These are phyloP conservation scores for Singerocomus inundabilis DNA, from an alignment of 1,284 basidiomycete genomes.

Conservation along the genomic window DNA sequence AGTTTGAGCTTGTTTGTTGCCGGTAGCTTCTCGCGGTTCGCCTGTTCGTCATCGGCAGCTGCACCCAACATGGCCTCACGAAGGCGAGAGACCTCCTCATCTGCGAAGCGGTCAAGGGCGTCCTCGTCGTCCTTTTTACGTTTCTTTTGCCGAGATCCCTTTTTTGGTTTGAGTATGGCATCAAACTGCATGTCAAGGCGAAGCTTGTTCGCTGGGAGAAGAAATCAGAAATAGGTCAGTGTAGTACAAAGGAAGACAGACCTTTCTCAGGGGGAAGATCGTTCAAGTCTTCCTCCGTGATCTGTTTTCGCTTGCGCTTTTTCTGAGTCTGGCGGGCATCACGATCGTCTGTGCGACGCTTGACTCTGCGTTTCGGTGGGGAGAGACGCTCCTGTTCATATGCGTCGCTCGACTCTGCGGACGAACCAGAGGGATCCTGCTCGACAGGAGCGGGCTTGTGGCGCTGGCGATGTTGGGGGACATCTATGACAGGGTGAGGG, in stretches of 20 bases:
- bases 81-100: slow-evolving; percentile 86
- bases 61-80: slow-evolving; percentile 86
- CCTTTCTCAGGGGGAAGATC: slow-evolving; percentile 73
- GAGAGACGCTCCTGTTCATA: slow-evolving; percentile 54
- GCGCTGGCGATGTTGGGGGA: slow-evolving; percentile 36
- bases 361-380: slow-evolving; percentile 28
- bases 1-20: slow-evolving; percentile 85
- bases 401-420: slow-evolving; percentile 66
- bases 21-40: slow-evolving; percentile 82
- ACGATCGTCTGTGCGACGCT: slow-evolving; percentile 22
- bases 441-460: slow-evolving; percentile 33
- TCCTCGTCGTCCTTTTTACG: slow-evolving; percentile 78
- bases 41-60: slow-evolving; percentile 80
- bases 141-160: slow-evolving; percentile 61
- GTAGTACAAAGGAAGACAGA: slow-evolving; percentile 35
- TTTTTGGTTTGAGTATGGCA: slow-evolving; percentile 81
- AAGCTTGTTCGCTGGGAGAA: slow-evolving; percentile 53
- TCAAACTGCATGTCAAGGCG: slow-evolving; percentile 76
- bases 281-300: slow-evolving; percentile 58
- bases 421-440: slow-evolving; percentile 49
- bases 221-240: background rate
- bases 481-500: slow-evolving; percentile 20
- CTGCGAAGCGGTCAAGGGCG: slow-evolving; percentile 82
- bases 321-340: slow-evolving; percentile 42
- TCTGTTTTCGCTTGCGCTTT: slow-evolving; percentile 46